Conservation (phyloP, 106 monocot species). For the Dendrobium chrysotoxum region DNA sequence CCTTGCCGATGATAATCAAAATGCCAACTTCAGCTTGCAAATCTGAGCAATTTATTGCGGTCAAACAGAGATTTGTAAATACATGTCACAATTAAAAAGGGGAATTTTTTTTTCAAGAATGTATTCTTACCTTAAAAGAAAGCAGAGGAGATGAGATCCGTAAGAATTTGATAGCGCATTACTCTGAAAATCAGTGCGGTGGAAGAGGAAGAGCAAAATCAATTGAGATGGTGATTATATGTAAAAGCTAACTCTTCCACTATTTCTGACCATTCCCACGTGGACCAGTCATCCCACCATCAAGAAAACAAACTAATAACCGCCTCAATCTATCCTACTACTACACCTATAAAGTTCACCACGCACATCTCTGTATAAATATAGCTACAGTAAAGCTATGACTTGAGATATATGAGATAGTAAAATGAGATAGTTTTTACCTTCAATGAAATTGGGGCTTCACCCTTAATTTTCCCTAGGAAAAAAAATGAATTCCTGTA, state of each 20-base stretch:
- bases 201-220: not conserved
- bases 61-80: not conserved
- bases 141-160: not conserved
- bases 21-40: not conserved
- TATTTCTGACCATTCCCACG: too few species aligned
- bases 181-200: not conserved
- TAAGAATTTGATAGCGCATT: not conserved
- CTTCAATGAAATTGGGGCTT: too few species aligned
- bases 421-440: too few species aligned
- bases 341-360: too few species aligned
- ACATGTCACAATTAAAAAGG: not conserved
- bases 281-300: too few species aligned
- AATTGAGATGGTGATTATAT: not conserved
- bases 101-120: not conserved
- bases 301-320: too few species aligned
- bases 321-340: too few species aligned
- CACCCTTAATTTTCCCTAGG: too few species aligned
- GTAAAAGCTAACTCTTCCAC: not conserved
- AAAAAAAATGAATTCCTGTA: too few species aligned
- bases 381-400: too few species aligned
- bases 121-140: not conserved
- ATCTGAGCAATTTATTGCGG: not conserved
- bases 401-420: too few species aligned
- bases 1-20: constrained; percentile 5
- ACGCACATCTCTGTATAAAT: too few species aligned